Percentiles rank a stretch among this genome's conserved stretches.
Conservation (phyloP, 148 eudicot species). For the Dianthus caryophyllus region DNA sequence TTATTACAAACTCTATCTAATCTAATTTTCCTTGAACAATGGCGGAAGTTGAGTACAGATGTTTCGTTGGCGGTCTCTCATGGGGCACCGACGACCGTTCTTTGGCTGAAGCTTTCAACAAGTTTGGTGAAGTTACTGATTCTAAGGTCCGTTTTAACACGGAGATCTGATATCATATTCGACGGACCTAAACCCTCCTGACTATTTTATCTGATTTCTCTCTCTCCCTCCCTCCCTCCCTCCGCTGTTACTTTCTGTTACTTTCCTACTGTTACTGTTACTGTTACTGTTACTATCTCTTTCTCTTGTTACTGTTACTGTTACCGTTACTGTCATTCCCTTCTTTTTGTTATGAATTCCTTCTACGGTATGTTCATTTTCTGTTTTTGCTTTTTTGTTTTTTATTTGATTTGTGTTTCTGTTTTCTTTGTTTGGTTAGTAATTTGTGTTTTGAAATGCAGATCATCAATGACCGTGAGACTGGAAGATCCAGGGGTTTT, state of each 20-base stretch:
- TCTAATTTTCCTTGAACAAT: not conserved
- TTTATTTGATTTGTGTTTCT: not conserved
- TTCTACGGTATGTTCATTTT: conserved; percentile 75
- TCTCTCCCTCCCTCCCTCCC: not conserved
- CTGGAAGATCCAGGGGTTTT: conserved; percentile 72
- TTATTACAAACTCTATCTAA: not conserved
- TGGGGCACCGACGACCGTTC: conserved; percentile 77
- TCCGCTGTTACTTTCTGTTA: conserved; percentile 12
- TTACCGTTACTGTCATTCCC: conserved; percentile 20
- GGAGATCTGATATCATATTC: conserved; percentile 36
- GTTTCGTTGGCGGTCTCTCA: conserved; percentile 92
- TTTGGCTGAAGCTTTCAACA: conserved; percentile 50
- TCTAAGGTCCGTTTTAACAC: conserved; percentile 76
- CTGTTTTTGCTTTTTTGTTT: not conserved
- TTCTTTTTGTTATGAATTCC: conserved; percentile 23
- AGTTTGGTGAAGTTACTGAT: conserved; percentile 58
- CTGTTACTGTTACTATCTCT: conserved; percentile 27
- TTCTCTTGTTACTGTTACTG: conserved; percentile 23
- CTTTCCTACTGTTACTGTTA: conserved; percentile 26
- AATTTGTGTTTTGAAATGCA: conserved; percentile 8
- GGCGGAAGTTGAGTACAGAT: conserved; percentile 65
- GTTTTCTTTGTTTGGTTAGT: not conserved
- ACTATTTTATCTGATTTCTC: not conserved
- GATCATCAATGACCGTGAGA: conserved; percentile 75
- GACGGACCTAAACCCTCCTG: not conserved